A percentile compares a stretch with the other conserved stretches of the same genome.
phyloP scores from a whole-genome alignment of 768 basidiomycete genomes.

The Rhodotorula graminis region DNA sequence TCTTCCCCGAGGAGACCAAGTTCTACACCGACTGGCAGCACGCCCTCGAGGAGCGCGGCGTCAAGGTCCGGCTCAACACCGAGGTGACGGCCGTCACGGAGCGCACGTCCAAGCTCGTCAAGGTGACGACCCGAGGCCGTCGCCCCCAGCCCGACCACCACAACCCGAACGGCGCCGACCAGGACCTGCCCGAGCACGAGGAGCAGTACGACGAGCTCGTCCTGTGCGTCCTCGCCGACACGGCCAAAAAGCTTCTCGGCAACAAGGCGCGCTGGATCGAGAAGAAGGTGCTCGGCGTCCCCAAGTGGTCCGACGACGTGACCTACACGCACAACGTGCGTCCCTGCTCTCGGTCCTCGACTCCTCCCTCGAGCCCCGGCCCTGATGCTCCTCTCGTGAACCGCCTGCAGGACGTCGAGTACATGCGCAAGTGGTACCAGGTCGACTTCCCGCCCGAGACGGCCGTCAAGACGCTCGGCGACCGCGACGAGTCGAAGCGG shows the following conservation, averaged over 20 bases:
- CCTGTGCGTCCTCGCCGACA: conserved; percentile 48
- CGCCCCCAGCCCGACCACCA: conserved; percentile 47
- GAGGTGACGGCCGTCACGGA: conserved; percentile 45
- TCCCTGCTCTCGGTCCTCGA: not conserved
- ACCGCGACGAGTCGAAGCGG: conserved; percentile 47
- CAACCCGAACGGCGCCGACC: conserved; percentile 46
- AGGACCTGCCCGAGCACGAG: conserved; percentile 45
- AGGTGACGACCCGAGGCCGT: conserved; percentile 44
- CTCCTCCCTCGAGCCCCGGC: not conserved
- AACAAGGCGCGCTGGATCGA: conserved; percentile 46
- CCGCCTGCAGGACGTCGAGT: conserved; percentile 41
- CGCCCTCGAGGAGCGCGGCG: conserved; percentile 46
- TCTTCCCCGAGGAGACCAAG: conserved; percentile 30
- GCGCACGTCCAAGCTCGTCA: conserved; percentile 45
- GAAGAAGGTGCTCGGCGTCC: conserved; percentile 46
- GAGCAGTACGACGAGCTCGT: conserved; percentile 51
- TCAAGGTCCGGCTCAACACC: conserved; percentile 49
- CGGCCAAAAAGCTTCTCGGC: conserved; percentile 47
- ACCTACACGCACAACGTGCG: conserved; percentile 48
- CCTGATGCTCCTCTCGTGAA: no score
- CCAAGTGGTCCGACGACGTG: conserved; percentile 51
- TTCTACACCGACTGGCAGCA: conserved; percentile 49
- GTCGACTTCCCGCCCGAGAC: conserved; percentile 45
- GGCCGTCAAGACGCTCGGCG: conserved; percentile 45
- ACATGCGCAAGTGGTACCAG: conserved; percentile 49